These are phyloP conservation scores for Inosperma sp. DNA, from an alignment of 768 basidiomycete genomes.

Conservation along the genomic window DNA sequence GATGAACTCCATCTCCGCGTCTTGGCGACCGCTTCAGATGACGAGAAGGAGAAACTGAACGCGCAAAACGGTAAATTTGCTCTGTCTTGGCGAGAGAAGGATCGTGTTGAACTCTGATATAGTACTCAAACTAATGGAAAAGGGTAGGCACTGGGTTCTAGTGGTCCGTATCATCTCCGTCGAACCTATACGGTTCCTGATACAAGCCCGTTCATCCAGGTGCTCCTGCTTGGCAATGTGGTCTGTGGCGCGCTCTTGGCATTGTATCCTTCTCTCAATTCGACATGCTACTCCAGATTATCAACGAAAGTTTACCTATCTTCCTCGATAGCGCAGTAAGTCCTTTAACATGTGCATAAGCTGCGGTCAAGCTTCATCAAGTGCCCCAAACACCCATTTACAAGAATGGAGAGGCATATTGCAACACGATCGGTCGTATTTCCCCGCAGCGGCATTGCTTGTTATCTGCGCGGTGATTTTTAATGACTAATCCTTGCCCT, in stretches of 20 bases:
- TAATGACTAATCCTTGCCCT: background rate
- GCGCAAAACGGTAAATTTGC: constrained; percentile 56
- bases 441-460: too few relatives aligned
- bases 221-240: constrained; percentile 85
- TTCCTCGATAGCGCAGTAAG: constrained; percentile 73
- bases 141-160: constrained; percentile 88
- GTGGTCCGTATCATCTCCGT: constrained; percentile 50
- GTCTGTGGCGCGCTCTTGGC: constrained; percentile 38
- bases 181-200: background rate
- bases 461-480: background rate
- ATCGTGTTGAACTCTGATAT: background rate
- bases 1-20: constrained; percentile 90
- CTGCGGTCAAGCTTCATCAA: background rate
- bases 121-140: constrained; percentile 55
- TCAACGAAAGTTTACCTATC: constrained; percentile 81
- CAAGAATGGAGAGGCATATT: background rate
- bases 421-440: too few relatives aligned
- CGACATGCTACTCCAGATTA: constrained; percentile 40
- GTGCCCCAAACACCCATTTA: background rate
- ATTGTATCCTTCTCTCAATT: background rate
- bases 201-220: constrained; percentile 37
- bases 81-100: background rate
- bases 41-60: constrained; percentile 59
- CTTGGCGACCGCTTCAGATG: constrained; percentile 75
- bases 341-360: constrained; percentile 3